Conservation (phyloP, 2,329 filamentous ascomycete species). For the Metarhizium brunneum region DNA sequence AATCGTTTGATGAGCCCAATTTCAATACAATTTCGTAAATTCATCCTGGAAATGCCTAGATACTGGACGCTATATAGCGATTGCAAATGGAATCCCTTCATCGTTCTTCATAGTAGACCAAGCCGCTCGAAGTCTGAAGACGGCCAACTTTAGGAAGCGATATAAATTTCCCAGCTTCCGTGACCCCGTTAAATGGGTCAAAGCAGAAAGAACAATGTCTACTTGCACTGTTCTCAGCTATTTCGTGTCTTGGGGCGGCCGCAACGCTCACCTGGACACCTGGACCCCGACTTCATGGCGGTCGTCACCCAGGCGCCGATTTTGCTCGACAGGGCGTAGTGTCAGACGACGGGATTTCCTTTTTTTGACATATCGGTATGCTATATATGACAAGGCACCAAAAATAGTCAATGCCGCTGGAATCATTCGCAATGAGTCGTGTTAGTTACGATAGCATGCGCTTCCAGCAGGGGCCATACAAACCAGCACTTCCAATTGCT, state of each 20-base stretch:
- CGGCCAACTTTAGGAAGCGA: too few relatives aligned
- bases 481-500: neutral
- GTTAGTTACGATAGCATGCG: neutral
- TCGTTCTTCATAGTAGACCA: neutral
- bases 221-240: neutral
- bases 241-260: neutral
- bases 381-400: neutral
- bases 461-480: neutral
- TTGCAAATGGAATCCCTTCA: too few relatives aligned
- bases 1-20: too few relatives aligned
- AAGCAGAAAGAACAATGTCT: neutral
- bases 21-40: too few relatives aligned
- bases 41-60: too few relatives aligned
- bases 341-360: neutral
- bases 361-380: neutral
- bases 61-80: too few relatives aligned
- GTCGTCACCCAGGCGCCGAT: neutral
- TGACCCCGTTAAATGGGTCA: neutral
- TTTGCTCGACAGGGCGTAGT: neutral
- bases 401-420: neutral
- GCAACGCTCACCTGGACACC: neutral
- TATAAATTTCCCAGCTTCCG: too few relatives aligned
- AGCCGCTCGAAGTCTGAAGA: too few relatives aligned
- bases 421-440: neutral
- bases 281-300: neutral